These are phyloP conservation scores for Xylaria polymorpha DNA, from an alignment of 2,329 filamentous ascomycete genomes.

Conservation along the genomic window DNA sequence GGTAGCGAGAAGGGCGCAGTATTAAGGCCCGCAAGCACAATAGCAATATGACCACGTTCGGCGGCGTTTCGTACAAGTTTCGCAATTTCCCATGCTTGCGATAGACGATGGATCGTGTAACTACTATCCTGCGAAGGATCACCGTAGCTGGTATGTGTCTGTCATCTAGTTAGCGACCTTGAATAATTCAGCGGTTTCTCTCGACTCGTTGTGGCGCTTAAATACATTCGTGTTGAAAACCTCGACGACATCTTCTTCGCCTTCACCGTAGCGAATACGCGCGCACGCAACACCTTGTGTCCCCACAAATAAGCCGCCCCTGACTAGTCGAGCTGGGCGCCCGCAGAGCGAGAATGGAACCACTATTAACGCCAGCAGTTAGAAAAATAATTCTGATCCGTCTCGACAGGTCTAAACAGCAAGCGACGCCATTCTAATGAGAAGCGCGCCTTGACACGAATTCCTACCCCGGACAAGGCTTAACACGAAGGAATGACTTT, in stretches of 20 bases:
- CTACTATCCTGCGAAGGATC: constrained; percentile 76
- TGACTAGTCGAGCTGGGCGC: constrained; percentile 90
- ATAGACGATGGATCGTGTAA: constrained; percentile 89
- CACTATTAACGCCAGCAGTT: constrained; percentile 62
- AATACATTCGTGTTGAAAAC: constrained; percentile 90
- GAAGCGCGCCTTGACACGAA: neutral
- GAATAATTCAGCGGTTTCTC: neutral
- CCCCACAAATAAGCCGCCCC: constrained; percentile 96
- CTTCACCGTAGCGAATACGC: constrained; percentile 76
- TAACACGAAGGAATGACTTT: neutral
- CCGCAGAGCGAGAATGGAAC: constrained; percentile 90
- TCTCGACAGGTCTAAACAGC: neutral
- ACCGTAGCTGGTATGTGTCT: constrained; percentile 87
- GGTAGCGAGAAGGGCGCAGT: constrained; percentile 90
- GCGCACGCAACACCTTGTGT: constrained; percentile 88
- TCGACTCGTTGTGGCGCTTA: constrained; percentile 2
- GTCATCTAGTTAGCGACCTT: constrained; percentile 19
- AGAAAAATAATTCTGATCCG: constrained; percentile 10
- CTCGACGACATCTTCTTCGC: constrained; percentile 75
- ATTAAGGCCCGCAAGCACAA: constrained; percentile 95
- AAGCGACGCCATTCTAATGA: neutral
- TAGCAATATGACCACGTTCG: constrained; percentile 82
- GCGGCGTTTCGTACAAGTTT: constrained; percentile 87
- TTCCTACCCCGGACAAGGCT: neutral
- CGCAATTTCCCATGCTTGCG: constrained; percentile 94